phyloP scores from a whole-genome alignment of 805 yeast genomes.

The Lachancea waltii region DNA sequence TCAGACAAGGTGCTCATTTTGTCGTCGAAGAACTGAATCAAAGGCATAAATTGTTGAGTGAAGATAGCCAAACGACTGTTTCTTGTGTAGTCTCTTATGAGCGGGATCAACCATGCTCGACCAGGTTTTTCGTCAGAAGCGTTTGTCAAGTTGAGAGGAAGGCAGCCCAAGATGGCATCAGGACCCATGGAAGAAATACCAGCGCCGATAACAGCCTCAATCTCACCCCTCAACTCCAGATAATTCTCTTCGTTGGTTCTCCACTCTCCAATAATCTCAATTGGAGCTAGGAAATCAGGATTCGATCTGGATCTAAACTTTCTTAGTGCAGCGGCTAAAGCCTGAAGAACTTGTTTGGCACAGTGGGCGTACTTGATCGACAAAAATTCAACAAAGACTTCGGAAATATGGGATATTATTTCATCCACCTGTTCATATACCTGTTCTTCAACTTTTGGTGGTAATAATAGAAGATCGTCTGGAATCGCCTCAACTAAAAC shows the following conservation, averaged over 20 bases:
- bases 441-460: conserved; percentile 43
- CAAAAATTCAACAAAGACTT: conserved; percentile 51
- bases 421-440: conserved; percentile 52
- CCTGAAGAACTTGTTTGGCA: conserved; percentile 65
- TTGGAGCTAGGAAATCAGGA: conserved; percentile 61
- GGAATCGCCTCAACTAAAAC: conserved; percentile 62
- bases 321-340: conserved; percentile 54
- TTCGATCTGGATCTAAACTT: conserved; percentile 59
- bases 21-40: conserved; percentile 46
- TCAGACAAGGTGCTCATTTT: conserved; percentile 41
- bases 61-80: conserved; percentile 64
- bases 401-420: conserved; percentile 45
- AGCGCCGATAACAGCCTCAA: conserved; percentile 74
- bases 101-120: conserved; percentile 91
- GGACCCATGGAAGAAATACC: conserved; percentile 84
- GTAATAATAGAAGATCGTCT: conserved; percentile 49
- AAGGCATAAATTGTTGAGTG: conserved; percentile 58
- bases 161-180: conserved; percentile 59
- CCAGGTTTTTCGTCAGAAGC: conserved; percentile 56
- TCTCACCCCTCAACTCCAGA: conserved; percentile 57
- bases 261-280: conserved; percentile 77
- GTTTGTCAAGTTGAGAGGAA: conserved; percentile 73
- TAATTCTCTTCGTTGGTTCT: conserved; percentile 65
- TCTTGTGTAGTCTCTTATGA: conserved; percentile 79
- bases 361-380: conserved; percentile 71